Evolutionary conservation across 495 filamentous ascomycete genomes (phyloP).

Genomic region (Cercophora sp.): DNA sequence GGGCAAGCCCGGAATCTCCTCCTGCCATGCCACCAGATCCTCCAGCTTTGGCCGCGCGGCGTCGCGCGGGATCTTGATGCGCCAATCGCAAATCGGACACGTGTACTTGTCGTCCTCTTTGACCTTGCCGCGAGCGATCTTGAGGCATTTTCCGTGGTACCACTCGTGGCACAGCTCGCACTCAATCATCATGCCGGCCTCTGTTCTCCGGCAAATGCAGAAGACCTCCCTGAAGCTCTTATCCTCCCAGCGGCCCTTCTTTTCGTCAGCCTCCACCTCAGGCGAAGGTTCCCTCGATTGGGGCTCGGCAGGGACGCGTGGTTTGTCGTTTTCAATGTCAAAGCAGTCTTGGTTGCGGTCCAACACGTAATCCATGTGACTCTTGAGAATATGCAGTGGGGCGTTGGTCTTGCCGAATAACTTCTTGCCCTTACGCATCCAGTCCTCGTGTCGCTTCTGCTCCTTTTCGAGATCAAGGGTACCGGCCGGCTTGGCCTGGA

Average conservation of each 20-base stretch:
- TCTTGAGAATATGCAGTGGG: constrained; percentile 86
- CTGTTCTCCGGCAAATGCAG: constrained; percentile 89
- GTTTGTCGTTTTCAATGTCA: constrained; percentile 78
- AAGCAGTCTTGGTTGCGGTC: constrained; percentile 88
- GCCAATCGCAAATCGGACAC: constrained; percentile 96
- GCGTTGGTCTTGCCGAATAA: constrained; percentile 98
- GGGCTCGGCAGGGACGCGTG: constrained; percentile 85
- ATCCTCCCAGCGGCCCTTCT: constrained; percentile 41
- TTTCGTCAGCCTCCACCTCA: constrained; percentile 47
- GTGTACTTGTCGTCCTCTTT: constrained; percentile 99
- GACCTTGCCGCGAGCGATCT: constrained; percentile 94
- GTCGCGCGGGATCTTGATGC: constrained; percentile 97
- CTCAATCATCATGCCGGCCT: constrained; percentile 99
- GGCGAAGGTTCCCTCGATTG: constrained; percentile 81
- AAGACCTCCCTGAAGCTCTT: constrained; percentile 73
- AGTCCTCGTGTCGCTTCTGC: constrained; percentile 94
- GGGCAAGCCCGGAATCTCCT: constrained; percentile 74
- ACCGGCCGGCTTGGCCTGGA: constrained; percentile 87
- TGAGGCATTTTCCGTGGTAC: constrained; percentile 98
- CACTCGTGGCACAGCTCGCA: constrained; percentile 98
- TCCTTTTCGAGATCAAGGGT: constrained; percentile 92
- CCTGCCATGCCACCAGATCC: constrained; percentile 82
- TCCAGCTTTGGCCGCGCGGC: constrained; percentile 94
- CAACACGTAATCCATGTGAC: constrained; percentile 90
- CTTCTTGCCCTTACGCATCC: constrained; percentile 99